These are phyloP conservation scores for Colletotrichum lindemuthianum DNA, from an alignment of 2,329 filamentous ascomycete genomes.

Conservation along the genomic window DNA sequence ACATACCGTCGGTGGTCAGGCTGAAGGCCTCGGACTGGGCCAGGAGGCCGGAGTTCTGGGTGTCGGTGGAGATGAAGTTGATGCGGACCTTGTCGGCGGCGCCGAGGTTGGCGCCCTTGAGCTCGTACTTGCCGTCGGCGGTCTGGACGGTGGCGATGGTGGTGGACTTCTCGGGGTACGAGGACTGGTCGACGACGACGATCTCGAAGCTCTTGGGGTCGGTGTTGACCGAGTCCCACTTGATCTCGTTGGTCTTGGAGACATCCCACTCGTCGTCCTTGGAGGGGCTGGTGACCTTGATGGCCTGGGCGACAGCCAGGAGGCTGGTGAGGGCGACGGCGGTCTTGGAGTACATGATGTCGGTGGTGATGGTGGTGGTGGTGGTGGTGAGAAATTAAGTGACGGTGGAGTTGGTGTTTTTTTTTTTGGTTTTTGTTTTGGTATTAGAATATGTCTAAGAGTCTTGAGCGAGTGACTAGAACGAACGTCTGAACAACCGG, in stretches of 20 bases:
- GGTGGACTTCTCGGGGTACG: conserved; percentile 3
- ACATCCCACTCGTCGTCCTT: conserved; percentile 31
- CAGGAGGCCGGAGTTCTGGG: conserved; percentile 31
- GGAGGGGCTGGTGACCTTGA: conserved; percentile 31
- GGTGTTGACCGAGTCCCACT: conserved; percentile 24
- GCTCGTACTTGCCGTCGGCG: conserved; percentile 34
- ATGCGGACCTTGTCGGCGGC: conserved; percentile 22
- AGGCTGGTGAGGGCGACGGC: conserved; percentile 27
- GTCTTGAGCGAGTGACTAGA: conserved; percentile 34
- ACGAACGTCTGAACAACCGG: conserved; percentile 26
- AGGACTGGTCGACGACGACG: conserved; percentile 30
- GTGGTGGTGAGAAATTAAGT: background rate
- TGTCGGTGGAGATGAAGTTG: conserved; percentile 30
- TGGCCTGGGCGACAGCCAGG: conserved; percentile 28
- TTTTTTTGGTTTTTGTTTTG: conserved; percentile 5
- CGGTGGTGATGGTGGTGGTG: conserved; percentile 7
- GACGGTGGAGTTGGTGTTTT: background rate
- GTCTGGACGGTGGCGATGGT: conserved; percentile 29
- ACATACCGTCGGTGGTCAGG: conserved; percentile 23
- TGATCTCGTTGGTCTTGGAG: conserved; percentile 33
- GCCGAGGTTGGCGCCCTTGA: conserved; percentile 20
- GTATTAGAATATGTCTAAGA: conserved; percentile 26
- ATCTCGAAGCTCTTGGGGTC: conserved; percentile 31
- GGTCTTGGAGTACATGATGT: conserved; percentile 34
- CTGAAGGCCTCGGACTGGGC: conserved; percentile 30